Evolutionary conservation across 1,284 basidiomycete species (phyloP).

Genomic region (Boletus hoseneyae): DNA sequence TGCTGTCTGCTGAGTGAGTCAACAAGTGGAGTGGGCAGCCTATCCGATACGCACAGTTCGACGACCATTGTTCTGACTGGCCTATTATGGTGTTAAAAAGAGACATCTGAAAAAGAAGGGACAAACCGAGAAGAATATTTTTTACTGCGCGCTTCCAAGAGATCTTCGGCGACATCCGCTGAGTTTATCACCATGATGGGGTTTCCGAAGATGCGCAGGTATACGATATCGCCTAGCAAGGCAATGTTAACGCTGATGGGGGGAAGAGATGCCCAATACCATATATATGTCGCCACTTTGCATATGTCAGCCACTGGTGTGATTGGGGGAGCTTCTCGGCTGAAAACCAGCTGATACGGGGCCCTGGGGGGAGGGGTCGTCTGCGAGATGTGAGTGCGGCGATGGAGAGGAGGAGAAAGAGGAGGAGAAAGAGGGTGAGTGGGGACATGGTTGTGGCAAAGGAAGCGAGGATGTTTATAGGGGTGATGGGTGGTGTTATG

Average conservation of each 20-base stretch:
- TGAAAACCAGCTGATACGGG: constrained; percentile 37
- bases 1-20: constrained; percentile 30
- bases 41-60: constrained; percentile 36
- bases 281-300: constrained; percentile 43
- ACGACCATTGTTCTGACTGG: constrained; percentile 43
- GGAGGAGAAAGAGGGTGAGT: background rate
- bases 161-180: constrained; percentile 37
- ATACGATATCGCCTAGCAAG: constrained; percentile 44
- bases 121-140: constrained; percentile 45
- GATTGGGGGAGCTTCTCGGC: constrained; percentile 35
- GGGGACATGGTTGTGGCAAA: background rate
- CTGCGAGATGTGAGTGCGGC: background rate
- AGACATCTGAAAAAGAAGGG: background rate
- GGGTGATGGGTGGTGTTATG: background rate
- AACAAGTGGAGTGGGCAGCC: background rate
- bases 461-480: background rate
- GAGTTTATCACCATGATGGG: constrained; percentile 48
- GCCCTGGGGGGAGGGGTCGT: constrained; percentile 41
- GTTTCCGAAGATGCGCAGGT: constrained; percentile 45
- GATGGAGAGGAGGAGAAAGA: constrained; percentile 8
- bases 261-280: constrained; percentile 27
- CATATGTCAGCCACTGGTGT: constrained; percentile 48
- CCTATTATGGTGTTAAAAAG: constrained; percentile 9
- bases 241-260: background rate
- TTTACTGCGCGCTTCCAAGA: constrained; percentile 43